These are phyloP conservation scores for Fusarium succisae DNA, from an alignment of 2,329 filamentous ascomycete species.

Conservation along the genomic window DNA sequence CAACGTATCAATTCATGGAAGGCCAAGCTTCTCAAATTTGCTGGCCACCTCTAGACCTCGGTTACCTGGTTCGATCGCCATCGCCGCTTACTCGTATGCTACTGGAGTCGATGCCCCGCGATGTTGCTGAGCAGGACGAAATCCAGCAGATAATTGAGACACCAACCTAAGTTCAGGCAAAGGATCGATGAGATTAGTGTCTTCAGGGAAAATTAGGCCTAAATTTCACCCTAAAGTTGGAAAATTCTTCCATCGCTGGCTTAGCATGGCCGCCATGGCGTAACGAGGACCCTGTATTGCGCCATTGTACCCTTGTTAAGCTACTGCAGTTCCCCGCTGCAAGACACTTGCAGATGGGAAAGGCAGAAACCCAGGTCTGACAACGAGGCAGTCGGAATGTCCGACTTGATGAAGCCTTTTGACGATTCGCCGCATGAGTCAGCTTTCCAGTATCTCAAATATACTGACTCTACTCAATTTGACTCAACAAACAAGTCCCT, in stretches of 20 bases:
- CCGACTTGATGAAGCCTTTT: neutral
- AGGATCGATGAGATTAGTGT: neutral
- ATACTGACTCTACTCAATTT: neutral
- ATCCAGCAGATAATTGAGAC: constrained; percentile 12
- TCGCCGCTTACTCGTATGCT: constrained; percentile 42
- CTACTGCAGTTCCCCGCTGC: neutral
- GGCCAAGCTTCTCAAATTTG: constrained; percentile 40
- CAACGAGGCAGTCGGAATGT: neutral
- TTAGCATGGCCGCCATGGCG: constrained; percentile 33
- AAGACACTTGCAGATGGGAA: neutral
- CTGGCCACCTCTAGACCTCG: constrained; percentile 40
- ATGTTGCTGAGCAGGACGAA: constrained; percentile 28
- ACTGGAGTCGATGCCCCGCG: constrained; percentile 38
- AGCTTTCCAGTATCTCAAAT: neutral
- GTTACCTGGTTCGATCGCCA: constrained; percentile 40
- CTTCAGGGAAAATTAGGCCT: neutral
- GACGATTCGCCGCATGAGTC: neutral
- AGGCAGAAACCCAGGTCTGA: neutral
- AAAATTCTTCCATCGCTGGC: neutral
- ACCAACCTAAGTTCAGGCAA: neutral
- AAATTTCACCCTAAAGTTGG: neutral
- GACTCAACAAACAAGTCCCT: neutral
- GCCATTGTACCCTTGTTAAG: constrained; percentile 23
- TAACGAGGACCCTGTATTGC: constrained; percentile 21
- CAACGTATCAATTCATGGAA: constrained; percentile 43